Base-by-base conservation (phyloP, 805 yeast species). In the Teunomyces stri region DNA sequence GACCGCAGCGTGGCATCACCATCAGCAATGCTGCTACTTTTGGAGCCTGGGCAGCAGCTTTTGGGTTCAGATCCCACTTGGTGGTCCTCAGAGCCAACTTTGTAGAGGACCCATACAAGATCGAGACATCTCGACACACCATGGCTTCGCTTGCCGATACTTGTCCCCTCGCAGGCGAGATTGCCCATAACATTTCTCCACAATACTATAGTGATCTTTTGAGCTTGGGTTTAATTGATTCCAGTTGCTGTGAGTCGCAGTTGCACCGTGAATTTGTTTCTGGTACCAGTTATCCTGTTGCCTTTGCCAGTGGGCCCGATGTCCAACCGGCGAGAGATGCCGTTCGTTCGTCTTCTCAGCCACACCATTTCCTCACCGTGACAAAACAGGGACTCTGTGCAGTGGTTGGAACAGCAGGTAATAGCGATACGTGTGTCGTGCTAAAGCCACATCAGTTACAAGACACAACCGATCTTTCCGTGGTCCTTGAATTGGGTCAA, bases 231-330 rank as follows among this genome's bases (percentile, higher is more conserved):
- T 53, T 75, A 27, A 67, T 78, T 5, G 69, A 73, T 28, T 66
- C 78, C 2, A 62, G 74, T 3, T 64, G 74, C 36, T 52, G 70
- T 27, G 82, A 78, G 57, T 74, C 78, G 25, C 81, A 76, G 55
- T 56, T 74, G 47, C 80, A 77, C 62, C 59, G 81, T 49, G 82
- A 77, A 52, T 56, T 78, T 48, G 72, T 70, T n/a, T 74, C 80
- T 6, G 82, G 82, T 1, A 58, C 69, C 18, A 73, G 81, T 0
- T 77, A 69, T 58, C 74, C 81, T 1, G 73, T 79, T 13, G 82
- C 81, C 0, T 76, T 75, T 28, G 56, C 67, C n/a, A 51, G 39
- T 41, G 62, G 60, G 37, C 49, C 62, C 13, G 37, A 48, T 10
- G 51, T 76, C 15, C 57, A 62, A 4, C 60, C 72, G 29, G 73